Conservation (phyloP, 1,284 basidiomycete genomes). For the Tilletia indica region DNA sequence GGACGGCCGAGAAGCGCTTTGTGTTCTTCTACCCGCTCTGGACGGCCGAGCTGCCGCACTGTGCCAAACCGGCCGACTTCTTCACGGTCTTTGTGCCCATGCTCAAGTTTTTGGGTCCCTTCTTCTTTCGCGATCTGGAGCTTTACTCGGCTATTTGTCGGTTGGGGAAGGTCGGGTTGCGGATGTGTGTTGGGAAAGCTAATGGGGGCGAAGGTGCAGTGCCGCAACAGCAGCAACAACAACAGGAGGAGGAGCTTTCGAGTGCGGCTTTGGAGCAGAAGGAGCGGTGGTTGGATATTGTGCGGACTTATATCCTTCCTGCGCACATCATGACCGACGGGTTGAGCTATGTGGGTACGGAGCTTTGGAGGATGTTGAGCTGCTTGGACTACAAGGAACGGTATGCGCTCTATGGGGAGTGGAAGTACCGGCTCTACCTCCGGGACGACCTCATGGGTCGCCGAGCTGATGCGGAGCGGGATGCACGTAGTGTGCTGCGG, state of each 20-base stretch:
- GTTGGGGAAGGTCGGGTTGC: conserved; percentile 34
- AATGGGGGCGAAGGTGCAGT: conserved; percentile 13
- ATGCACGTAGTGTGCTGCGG: conserved; percentile 56
- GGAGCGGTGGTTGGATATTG: conserved; percentile 71
- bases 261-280: conserved; percentile 39
- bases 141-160: conserved; percentile 48
- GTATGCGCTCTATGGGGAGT: conserved; percentile 91
- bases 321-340: conserved; percentile 77
- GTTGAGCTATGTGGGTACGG: conserved; percentile 64
- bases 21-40: conserved; percentile 51
- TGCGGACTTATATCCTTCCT: conserved; percentile 80
- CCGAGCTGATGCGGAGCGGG: conserved; percentile 62
- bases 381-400: conserved; percentile 75
- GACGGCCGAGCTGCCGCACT: conserved; percentile 33
- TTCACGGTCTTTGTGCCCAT: conserved; percentile 40
- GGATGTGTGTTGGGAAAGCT: conserved; percentile 21
- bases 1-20: conserved; percentile 30
- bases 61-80: conserved; percentile 32
- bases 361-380: conserved; percentile 64
- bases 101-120: conserved; percentile 44
- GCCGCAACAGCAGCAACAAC: neutral
- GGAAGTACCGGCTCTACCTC: conserved; percentile 70
- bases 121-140: conserved; percentile 35
- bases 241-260: neutral
- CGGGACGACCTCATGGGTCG: conserved; percentile 57